Evolutionary conservation across 2,329 filamentous ascomycete genomes (phyloP).

Genomic region (Escovopsis sp.): DNA sequence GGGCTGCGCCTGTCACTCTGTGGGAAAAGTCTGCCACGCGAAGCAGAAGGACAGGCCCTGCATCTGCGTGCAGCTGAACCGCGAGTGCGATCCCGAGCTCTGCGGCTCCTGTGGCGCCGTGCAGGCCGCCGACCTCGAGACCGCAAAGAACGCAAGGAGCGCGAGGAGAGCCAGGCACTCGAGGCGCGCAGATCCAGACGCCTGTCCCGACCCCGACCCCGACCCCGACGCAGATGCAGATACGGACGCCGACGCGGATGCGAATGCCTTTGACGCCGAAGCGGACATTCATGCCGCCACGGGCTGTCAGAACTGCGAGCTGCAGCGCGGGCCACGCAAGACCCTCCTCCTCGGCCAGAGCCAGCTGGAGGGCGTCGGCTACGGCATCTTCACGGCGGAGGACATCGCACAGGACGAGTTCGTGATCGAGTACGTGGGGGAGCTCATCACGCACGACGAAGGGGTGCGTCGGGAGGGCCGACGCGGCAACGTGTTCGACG

Average conservation of each 20-base stretch:
- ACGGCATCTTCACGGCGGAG: conserved; percentile 60
- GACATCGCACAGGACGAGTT: conserved; percentile 54
- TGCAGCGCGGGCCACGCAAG: conserved; percentile 54
- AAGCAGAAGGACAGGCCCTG: conserved; percentile 46
- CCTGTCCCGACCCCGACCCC: too few species aligned
- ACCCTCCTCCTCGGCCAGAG: conserved; percentile 55
- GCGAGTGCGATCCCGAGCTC: conserved; percentile 68
- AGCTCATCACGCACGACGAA: conserved; percentile 56
- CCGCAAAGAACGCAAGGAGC: conserved; percentile 43
- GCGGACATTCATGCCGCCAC: too few species aligned
- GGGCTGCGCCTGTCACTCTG: conserved; percentile 46
- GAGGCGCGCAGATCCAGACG: too few species aligned
- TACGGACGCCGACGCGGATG: too few species aligned
- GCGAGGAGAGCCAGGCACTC: too few species aligned
- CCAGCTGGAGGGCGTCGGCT: conserved; percentile 51
- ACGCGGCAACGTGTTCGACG: conserved; percentile 44
- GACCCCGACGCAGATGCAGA: too few species aligned
- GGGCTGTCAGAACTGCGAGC: conserved; percentile 55
- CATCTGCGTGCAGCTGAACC: conserved; percentile 54
- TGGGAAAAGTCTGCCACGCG: conserved; percentile 42
- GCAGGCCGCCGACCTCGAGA: conserved; percentile 53
- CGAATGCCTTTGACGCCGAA: too few species aligned
- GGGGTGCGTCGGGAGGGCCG: conserved; percentile 50
- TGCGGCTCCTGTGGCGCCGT: conserved; percentile 56
- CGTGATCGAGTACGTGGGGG: conserved; percentile 67